Conservation (phyloP, 1,139 yeast species). For the Yamadazyma blattariae region DNA sequence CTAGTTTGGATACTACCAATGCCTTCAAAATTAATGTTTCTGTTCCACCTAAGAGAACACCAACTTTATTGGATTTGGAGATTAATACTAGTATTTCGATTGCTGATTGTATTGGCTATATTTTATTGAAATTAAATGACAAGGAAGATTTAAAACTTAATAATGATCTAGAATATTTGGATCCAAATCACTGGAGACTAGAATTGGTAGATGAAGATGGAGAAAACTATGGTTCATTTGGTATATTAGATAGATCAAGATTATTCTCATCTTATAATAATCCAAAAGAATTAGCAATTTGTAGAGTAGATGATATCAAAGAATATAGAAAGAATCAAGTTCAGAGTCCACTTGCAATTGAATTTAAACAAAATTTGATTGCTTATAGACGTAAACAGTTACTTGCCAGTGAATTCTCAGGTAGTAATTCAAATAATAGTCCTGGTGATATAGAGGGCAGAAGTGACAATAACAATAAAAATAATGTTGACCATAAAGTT, state of each 20-base stretch:
- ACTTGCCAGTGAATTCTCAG: constrained; percentile 5
- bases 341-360: constrained; percentile 53
- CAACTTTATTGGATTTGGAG: constrained; percentile 29
- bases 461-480: constrained; percentile 6
- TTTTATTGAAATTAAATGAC: constrained; percentile 33
- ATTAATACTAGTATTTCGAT: constrained; percentile 49
- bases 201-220: constrained; percentile 79
- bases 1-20: constrained; percentile 18
- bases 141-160: constrained; percentile 11
- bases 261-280: constrained; percentile 53
- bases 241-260: constrained; percentile 59
- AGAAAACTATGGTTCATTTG: constrained; percentile 74
- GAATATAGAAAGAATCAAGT: constrained; percentile 37
- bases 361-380: constrained; percentile 28
- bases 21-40: constrained; percentile 28
- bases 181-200: constrained; percentile 67
- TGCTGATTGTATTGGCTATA: constrained; percentile 63
- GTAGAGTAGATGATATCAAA: constrained; percentile 36
- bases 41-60: constrained; percentile 33
- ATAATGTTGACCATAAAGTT: neutral
- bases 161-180: constrained; percentile 16
- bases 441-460: neutral
- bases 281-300: constrained; percentile 65
- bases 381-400: constrained; percentile 12
- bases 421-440: constrained; percentile 5